Conservation (phyloP, 2,329 filamentous ascomycete species). For the Claviceps paspali region DNA sequence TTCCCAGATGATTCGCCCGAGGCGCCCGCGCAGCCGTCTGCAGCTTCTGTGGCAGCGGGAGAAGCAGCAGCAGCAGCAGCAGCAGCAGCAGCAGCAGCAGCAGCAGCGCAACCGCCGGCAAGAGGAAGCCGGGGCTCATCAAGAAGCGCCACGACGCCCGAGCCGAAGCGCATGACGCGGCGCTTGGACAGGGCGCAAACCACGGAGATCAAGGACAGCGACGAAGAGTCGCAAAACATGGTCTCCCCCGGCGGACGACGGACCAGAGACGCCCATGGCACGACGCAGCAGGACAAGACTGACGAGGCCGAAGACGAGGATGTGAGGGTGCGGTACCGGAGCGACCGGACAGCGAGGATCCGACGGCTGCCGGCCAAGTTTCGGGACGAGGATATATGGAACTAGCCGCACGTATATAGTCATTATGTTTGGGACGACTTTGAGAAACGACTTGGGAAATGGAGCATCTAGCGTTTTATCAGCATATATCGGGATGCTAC, state of each 20-base stretch:
- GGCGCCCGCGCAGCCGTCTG: background rate
- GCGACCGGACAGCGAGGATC: slow-evolving; percentile 14
- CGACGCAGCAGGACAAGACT: slow-evolving; percentile 5
- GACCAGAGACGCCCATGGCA: background rate
- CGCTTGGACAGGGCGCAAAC: slow-evolving; percentile 3
- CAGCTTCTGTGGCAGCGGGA: background rate
- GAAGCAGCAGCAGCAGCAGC: background rate
- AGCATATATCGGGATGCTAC: too few relatives aligned
- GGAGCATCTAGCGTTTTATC: too few relatives aligned
- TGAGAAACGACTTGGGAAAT: too few relatives aligned
- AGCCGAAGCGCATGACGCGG: background rate
- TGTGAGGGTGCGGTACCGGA: slow-evolving; percentile 14
- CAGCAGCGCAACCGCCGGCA: too few relatives aligned
- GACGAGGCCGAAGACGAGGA: slow-evolving; percentile 16
- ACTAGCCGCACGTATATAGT: too few relatives aligned
- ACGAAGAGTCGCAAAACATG: slow-evolving; percentile 8
- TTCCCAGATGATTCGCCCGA: background rate
- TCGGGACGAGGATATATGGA: slow-evolving; percentile 18
- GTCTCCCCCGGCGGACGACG: too few relatives aligned
- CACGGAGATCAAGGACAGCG: slow-evolving; percentile 16
- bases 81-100: too few relatives aligned
- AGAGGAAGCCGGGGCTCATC: background rate
- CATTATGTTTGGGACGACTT: too few relatives aligned
- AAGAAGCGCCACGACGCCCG: background rate
- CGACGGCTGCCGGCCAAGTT: slow-evolving; percentile 22